Evolutionary conservation across 345 rosid genomes (phyloP).

Genomic region (Mangifera indica): DNA sequence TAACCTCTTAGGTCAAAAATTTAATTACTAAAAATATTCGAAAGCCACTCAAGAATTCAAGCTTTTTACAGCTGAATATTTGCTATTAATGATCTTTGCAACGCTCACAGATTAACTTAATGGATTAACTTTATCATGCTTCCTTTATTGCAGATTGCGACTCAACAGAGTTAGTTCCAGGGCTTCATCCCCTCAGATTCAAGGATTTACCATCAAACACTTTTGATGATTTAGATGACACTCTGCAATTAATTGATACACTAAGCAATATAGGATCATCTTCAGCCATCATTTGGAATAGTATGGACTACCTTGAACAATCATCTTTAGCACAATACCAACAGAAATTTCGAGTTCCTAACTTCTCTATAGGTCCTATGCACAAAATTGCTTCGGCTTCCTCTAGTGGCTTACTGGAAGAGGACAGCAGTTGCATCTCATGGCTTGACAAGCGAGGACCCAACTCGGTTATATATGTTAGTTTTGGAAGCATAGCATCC

Average conservation of each 20-base stretch:
- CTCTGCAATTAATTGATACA: not conserved
- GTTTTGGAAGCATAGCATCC: conserved; percentile 2
- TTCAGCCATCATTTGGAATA: conserved; percentile 9
- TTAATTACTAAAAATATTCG: too few relatives aligned
- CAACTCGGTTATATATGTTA: not conserved
- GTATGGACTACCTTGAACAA: conserved; percentile 18
- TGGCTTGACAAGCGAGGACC: conserved; percentile 5
- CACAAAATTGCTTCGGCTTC: conserved; percentile 21
- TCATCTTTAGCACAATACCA: conserved; percentile 1
- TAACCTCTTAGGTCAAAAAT: too few relatives aligned
- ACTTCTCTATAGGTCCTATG: conserved; percentile 34
- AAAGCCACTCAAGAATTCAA: too few relatives aligned
- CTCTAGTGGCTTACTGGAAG: conserved; percentile 23
- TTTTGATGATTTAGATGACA: too few relatives aligned
- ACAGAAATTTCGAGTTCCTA: conserved; percentile 10
- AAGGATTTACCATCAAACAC: not conserved
- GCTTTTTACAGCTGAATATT: too few relatives aligned
- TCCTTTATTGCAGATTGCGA: not conserved
- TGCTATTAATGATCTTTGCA: too few relatives aligned
- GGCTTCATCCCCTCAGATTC: not conserved
- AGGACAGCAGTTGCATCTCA: conserved; percentile 21
- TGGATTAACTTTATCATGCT: not conserved
- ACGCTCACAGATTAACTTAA: not conserved
- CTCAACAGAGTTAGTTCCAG: not conserved
- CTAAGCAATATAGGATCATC: not conserved